Evolutionary conservation across 2,329 filamentous ascomycete species (phyloP).

Genomic region (Beauveria medogensis): DNA sequence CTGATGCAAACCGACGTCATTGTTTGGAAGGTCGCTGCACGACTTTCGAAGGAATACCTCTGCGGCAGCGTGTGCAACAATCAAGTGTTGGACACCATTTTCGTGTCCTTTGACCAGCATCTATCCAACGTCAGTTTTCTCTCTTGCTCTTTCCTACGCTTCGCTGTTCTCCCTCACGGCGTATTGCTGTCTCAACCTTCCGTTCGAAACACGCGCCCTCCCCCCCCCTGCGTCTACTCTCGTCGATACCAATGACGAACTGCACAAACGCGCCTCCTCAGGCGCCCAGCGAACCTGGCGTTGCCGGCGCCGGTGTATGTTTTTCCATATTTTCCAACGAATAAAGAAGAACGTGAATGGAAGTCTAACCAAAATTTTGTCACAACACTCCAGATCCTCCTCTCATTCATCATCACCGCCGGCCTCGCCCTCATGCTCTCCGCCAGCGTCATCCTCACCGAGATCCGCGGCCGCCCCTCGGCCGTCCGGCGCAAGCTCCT

Average conservation of each 20-base stretch:
- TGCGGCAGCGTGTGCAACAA: neutral
- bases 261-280: neutral
- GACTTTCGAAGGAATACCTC: neutral
- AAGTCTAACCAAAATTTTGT: neutral
- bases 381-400: constrained; percentile 39
- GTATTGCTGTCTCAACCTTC: no score
- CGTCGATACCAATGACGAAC: neutral
- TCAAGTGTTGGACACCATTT: neutral
- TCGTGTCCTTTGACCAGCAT: neutral
- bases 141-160: no score
- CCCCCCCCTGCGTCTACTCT: no score
- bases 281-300: constrained; percentile 43
- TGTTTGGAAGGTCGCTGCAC: neutral
- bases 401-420: constrained; percentile 60
- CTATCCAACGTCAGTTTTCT: neutral
- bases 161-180: no score
- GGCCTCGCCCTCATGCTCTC: constrained; percentile 47
- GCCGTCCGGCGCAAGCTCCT: constrained; percentile 56
- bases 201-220: no score
- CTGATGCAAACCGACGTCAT: constrained; percentile 5
- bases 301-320: constrained; percentile 49
- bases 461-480: constrained; percentile 38
- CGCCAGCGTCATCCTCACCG: constrained; percentile 47
- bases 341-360: neutral
- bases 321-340: neutral